phyloP scores from a whole-genome alignment of 169 alveolate genomes.

The Plasmodium knowlesi region DNA sequence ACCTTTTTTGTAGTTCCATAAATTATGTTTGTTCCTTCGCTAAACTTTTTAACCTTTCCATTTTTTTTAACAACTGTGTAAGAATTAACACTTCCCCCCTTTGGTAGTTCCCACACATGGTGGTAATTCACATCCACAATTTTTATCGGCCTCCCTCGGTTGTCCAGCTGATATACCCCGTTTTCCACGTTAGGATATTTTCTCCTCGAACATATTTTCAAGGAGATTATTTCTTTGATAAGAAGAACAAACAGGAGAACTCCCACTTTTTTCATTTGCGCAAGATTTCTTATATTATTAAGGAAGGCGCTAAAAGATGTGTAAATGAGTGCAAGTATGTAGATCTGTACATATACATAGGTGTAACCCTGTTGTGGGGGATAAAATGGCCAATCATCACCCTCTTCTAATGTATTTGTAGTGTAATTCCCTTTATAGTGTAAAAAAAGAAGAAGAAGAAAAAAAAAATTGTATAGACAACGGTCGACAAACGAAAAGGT shows the following conservation, averaged over 20 bases:
- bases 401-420: not conserved
- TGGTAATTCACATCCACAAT: slow-evolving; percentile 63
- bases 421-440: not conserved
- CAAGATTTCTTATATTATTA: not conserved
- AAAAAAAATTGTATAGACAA: not conserved
- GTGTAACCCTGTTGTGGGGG: not conserved
- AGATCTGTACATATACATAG: not conserved
- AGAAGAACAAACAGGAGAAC: slow-evolving; percentile 18
- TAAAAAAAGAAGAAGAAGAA: not conserved
- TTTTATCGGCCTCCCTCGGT: slow-evolving; percentile 66
- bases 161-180: slow-evolving; percentile 71
- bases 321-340: not conserved
- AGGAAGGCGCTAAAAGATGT: slow-evolving; percentile 1
- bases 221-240: slow-evolving; percentile 6
- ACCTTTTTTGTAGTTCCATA: slow-evolving; percentile 63
- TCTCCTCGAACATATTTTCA: slow-evolving; percentile 12
- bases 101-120: slow-evolving; percentile 67
- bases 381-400: not conserved
- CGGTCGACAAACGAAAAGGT: not conserved
- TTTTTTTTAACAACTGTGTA: slow-evolving; percentile 64
- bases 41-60: slow-evolving; percentile 66
- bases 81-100: slow-evolving; percentile 51
- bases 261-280: slow-evolving; percentile 27
- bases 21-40: slow-evolving; percentile 72
- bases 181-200: slow-evolving; percentile 67